A percentile compares a stretch with the other conserved stretches of the same genome.
Evolutionary conservation across 2,329 filamentous ascomycete genomes (phyloP).

Genomic region (Venturia oleaginea): DNA sequence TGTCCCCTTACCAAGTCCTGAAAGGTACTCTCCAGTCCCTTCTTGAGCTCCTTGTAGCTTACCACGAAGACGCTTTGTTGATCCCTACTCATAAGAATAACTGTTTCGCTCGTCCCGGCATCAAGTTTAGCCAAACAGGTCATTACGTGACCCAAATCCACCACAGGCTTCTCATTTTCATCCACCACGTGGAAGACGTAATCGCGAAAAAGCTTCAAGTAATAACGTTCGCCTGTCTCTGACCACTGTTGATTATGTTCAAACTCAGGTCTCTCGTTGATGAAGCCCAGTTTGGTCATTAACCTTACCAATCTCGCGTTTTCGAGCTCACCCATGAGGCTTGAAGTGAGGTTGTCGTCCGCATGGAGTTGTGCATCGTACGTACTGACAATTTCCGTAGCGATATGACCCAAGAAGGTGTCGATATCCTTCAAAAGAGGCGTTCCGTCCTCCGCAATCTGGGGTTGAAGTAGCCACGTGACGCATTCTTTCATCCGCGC

Average conservation of each 20-base stretch:
- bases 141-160: slow-evolving; percentile 83
- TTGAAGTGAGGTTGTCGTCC: slow-evolving; percentile 63
- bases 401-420: slow-evolving; percentile 68
- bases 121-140: slow-evolving; percentile 86
- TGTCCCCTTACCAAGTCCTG: slow-evolving; percentile 37
- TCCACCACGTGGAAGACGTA: slow-evolving; percentile 97
- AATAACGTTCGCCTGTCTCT: slow-evolving; percentile 85
- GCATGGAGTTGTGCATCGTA: slow-evolving; percentile 74
- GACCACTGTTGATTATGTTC: slow-evolving; percentile 71
- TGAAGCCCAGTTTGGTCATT: slow-evolving; percentile 70
- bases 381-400: slow-evolving; percentile 63
- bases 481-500: slow-evolving; percentile 70
- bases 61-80: slow-evolving; percentile 84
- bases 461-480: slow-evolving; percentile 67
- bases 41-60: slow-evolving; percentile 80
- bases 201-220: slow-evolving; percentile 89
- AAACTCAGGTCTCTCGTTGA: slow-evolving; percentile 85
- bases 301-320: slow-evolving; percentile 79
- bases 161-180: slow-evolving; percentile 67
- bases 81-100: slow-evolving; percentile 79
- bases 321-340: slow-evolving; percentile 73
- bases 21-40: slow-evolving; percentile 52
- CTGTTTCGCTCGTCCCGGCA: slow-evolving; percentile 75
- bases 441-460: slow-evolving; percentile 25
- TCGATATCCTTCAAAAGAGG: slow-evolving; percentile 61